These are phyloP conservation scores for Gynostemma pentaphyllum DNA, from an alignment of 306 rosid genomes.

Conservation along the genomic window DNA sequence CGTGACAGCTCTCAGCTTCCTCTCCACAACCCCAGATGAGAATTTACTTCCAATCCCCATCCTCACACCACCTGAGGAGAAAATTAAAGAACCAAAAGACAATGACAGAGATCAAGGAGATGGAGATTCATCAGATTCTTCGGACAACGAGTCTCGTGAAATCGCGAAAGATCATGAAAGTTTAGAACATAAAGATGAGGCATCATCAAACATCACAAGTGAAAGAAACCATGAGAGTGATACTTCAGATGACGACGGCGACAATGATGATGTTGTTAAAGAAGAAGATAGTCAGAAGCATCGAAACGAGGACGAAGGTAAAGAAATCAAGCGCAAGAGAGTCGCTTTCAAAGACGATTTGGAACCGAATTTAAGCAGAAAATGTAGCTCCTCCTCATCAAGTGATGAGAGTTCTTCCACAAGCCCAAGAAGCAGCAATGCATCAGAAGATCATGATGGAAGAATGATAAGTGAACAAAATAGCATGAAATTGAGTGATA, in stretches of 20 bases:
- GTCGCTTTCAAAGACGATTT: neutral
- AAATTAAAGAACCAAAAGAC: no score
- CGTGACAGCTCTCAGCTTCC: slow-evolving; percentile 67
- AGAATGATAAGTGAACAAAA: slow-evolving; percentile 18
- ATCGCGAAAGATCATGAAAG: neutral
- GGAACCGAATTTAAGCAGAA: slow-evolving; percentile 15
- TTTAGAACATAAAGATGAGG: neutral
- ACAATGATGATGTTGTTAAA: no score
- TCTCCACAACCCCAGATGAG: slow-evolving; percentile 29
- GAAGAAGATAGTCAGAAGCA: neutral
- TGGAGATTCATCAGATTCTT: neutral
- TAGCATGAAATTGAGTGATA: slow-evolving; percentile 5
- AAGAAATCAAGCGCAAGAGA: slow-evolving; percentile 13
- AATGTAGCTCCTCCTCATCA: slow-evolving; percentile 21
- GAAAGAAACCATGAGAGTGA: slow-evolving; percentile 1
- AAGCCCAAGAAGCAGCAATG: slow-evolving; percentile 15
- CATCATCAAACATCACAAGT: slow-evolving; percentile 2
- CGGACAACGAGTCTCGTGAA: neutral
- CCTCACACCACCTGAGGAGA: neutral
- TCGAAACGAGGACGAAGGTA: neutral
- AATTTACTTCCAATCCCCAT: slow-evolving; percentile 14
- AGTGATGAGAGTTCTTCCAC: slow-evolving; percentile 22
- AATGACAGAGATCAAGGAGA: no score
- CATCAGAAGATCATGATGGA: slow-evolving; percentile 5
- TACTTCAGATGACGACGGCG: neutral